Evolutionary conservation across 129 eudicot genomes (phyloP), one percentile per base, ranked within the genome.

Genomic region (Smallanthus sonchifolius): DNA sequence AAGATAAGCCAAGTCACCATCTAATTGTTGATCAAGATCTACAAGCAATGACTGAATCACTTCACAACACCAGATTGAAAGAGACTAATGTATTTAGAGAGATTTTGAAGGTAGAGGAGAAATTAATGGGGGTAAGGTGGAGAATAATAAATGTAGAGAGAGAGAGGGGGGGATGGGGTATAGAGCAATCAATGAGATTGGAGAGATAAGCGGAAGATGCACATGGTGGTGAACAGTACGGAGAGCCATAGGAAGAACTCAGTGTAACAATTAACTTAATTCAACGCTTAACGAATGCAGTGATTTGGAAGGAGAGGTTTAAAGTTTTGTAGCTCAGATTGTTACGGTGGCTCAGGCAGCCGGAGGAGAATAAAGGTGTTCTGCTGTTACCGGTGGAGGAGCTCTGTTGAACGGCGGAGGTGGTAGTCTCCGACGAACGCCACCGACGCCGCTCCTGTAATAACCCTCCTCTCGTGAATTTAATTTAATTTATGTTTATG

Each of bases 61-160:
- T 38, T 24, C 32, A 45, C 59, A 52, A 44, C 60, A n/a, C 45
- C 44, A 30, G 67, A 73, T 2, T 60, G 77, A 60, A 73, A 24
- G 30, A 24, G 30, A 24, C 30, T 24, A 24, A 24, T 24, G 30
- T 24, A 24, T 24, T 24, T 24, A 24, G 30, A 24, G 30, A 24
- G 30, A 72, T 3, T 3, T 57, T 20, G 66, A 36, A 72, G 76
- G 76, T 72, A 64, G 38, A 37, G 48, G 32, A 8, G 64, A n/a
- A 48, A 38, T 78, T 63, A 72, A 79, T 72, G 83, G 48, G 39
- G 60, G 82, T 49, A 64, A 73, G 82, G 78, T 72, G 82, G 66
- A 72, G 60, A 47, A 79, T n/a, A 64, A 72, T 79, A 79, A 78
- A 79, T 78, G 77, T 24, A 34, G 48, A n/a, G n/a, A n/a, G n/a